Base-by-base conservation (phyloP, 2,329 filamentous ascomycete genomes). In the Aureobasidium sp. region DNA sequence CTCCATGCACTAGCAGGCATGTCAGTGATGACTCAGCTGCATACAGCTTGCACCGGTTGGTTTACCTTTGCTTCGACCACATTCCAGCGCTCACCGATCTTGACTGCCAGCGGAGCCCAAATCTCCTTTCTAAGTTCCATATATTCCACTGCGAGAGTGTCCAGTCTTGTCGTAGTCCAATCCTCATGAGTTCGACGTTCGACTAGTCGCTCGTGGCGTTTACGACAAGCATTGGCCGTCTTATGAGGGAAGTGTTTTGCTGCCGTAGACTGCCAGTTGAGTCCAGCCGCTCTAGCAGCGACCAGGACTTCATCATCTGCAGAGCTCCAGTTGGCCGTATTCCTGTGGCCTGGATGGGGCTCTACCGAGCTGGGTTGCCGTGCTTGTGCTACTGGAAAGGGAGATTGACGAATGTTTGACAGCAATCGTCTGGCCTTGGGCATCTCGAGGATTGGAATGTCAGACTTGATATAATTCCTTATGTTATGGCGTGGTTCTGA, bases 211-310 rank as follows among this genome's bases (percentile, higher is more conserved):
- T 96, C 91, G 70, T 95, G 90, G 61, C 91, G 85, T 77, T 96
- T 96, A 66, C 91, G 89, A 76, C 91, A 96, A 20, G 91, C 91
- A 72, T 94, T 94, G 63, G 87, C 76, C 13, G 81, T 82, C 78
- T 96, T 96, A 72, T 76, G 80, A 1, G 87, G 88, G 72, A 96
- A 96, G 75, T 90, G 85, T 65, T 82, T 84, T 64, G 81, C 80
- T 68, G 91, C 87, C 71, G 95, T 94, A 68, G 90, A 87, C 60
- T 84, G 83, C 91, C 91, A 96, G 75, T 92, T 93, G 72, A 91
- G 82, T 27, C 89, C 88, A 69, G 87, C 84, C 52, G 87, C 84
- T 59, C 91, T 84, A 17, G 90, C 89, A 47, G 79, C 77, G 65
- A 93, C 79, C 47, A 96, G 82, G 41, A 84, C 84, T 68, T 88